phyloP scores from a whole-genome alignment of 23 red algal genomes.

The Gracilariopsis chorda region DNA sequence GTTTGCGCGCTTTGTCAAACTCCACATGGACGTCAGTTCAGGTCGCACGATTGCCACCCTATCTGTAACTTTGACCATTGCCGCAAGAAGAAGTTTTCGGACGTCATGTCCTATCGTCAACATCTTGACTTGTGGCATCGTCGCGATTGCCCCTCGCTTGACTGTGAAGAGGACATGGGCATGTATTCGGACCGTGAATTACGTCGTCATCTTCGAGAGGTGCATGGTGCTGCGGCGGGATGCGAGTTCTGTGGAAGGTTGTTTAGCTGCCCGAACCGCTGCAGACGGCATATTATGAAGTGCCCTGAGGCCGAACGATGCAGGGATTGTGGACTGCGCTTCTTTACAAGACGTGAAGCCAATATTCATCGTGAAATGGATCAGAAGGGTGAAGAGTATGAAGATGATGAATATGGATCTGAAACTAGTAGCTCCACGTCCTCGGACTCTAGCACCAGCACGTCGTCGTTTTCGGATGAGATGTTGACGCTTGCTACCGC shows the following conservation, averaged over 20 bases:
- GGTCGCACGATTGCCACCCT: conserved; percentile 3
- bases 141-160: conserved; percentile 1
- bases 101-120: neutral
- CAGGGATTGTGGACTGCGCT: neutral
- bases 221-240: neutral
- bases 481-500: neutral
- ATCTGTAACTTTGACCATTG: conserved; percentile 17
- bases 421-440: neutral
- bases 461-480: neutral
- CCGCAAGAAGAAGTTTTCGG: neutral
- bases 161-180: conserved; percentile 17
- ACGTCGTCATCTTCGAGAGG: neutral
- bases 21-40: conserved; percentile 25
- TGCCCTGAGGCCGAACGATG: neutral
- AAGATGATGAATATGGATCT: neutral
- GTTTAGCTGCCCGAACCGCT: neutral
- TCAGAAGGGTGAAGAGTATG: neutral
- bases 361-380: neutral
- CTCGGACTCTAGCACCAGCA: neutral
- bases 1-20: conserved; percentile 13
- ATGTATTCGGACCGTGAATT: conserved; percentile 21
- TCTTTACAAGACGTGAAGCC: neutral
- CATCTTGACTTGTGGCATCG: conserved; percentile 3
- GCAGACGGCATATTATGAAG: neutral
- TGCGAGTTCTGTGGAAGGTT: conserved; percentile 3